Conservation (phyloP, 495 filamentous ascomycete genomes). For the Copromyces sp. region DNA sequence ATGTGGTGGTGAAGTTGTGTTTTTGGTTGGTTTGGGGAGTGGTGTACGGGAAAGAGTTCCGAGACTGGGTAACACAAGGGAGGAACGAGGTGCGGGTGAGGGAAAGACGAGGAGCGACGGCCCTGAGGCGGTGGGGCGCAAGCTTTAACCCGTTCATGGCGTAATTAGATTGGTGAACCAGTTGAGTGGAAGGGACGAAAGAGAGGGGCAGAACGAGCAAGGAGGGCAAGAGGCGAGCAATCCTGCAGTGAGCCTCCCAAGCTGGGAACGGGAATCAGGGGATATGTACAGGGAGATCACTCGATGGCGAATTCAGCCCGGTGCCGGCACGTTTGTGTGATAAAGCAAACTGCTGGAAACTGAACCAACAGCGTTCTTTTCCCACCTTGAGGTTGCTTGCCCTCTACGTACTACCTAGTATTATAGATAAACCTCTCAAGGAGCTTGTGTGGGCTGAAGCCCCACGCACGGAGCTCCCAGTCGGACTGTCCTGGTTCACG, state of each 20-base stretch:
- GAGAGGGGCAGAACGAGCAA: not conserved
- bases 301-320: not conserved
- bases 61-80: not conserved
- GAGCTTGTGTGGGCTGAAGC: not conserved
- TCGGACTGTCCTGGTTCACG: not conserved
- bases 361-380: not conserved
- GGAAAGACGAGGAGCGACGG: not conserved
- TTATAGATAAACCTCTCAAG: not conserved
- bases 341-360: not conserved
- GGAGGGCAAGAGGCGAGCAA: not conserved
- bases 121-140: not conserved
- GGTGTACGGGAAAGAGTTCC: not conserved
- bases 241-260: not conserved
- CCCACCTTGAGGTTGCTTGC: not conserved
- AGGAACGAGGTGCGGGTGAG: constrained; percentile 3
- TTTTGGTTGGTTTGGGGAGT: not conserved
- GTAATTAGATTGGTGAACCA: not conserved
- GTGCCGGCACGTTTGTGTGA: not conserved
- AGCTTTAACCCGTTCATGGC: not conserved
- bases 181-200: not conserved
- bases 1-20: not conserved
- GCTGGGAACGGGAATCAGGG: not conserved
- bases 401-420: not conserved
- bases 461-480: not conserved
- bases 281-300: not conserved